These are phyloP conservation scores for Rhododendron simsii DNA, from an alignment of 148 eudicot genomes.

Conservation along the genomic window DNA sequence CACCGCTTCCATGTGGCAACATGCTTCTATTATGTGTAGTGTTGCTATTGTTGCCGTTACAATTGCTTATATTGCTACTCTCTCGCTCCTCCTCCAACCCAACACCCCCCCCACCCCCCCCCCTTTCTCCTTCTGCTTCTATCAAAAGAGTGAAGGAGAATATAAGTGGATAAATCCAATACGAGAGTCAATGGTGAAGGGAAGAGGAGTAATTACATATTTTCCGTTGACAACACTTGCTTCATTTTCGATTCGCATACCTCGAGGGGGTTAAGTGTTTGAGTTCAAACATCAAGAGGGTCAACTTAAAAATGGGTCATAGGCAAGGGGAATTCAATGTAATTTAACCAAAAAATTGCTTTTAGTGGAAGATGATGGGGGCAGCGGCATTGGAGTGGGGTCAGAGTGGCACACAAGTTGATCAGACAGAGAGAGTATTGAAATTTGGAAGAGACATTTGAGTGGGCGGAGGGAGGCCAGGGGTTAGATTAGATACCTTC, in stretches of 20 bases:
- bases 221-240: background rate
- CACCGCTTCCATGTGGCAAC: too few relatives aligned
- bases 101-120: too few relatives aligned
- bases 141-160: too few relatives aligned
- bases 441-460: background rate
- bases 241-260: background rate
- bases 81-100: background rate
- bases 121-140: too few relatives aligned
- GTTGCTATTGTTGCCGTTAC: background rate
- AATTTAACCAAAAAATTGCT: background rate
- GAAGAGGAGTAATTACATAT: background rate
- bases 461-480: background rate
- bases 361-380: background rate
- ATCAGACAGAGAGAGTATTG: background rate
- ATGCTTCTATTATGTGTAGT: too few relatives aligned
- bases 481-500: slow-evolving; percentile 19
- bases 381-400: background rate
- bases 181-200: background rate
- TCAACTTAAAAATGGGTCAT: too few relatives aligned
- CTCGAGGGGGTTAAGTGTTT: background rate
- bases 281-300: background rate
- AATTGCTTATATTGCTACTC: too few relatives aligned
- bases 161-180: background rate
- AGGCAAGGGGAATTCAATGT: background rate
- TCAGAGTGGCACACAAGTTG: background rate